phyloP scores from a whole-genome alignment of 768 basidiomycete species.

The Roridomyces roridus region DNA sequence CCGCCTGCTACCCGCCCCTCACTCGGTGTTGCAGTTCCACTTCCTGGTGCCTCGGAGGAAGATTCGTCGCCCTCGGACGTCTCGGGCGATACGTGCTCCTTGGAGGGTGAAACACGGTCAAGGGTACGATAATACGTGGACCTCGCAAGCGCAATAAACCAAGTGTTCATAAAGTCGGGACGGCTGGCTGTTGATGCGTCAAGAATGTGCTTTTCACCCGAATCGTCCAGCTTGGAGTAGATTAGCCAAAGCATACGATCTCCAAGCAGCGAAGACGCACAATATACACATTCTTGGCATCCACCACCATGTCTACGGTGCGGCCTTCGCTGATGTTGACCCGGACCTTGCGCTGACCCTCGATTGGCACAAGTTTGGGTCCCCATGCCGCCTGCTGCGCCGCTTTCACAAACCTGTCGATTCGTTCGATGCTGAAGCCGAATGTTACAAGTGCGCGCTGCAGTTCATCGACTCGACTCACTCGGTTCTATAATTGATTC shows the following conservation, averaged over 20 bases:
- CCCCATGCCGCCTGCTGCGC: slow-evolving; percentile 87
- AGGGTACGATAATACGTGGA: slow-evolving; percentile 36
- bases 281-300: slow-evolving; percentile 75
- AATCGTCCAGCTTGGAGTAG: slow-evolving; percentile 58
- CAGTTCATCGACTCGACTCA: too few species aligned
- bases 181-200: slow-evolving; percentile 62
- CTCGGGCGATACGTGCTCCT: slow-evolving; percentile 33
- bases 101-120: slow-evolving; percentile 24
- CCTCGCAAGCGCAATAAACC: slow-evolving; percentile 63
- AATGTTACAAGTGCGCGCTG: too few species aligned
- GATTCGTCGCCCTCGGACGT: slow-evolving; percentile 46
- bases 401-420: slow-evolving; percentile 63
- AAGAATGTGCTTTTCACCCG: slow-evolving; percentile 62
- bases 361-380: slow-evolving; percentile 66
- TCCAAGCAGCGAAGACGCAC: slow-evolving; percentile 48
- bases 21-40: slow-evolving; percentile 46
- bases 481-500: slow-evolving; percentile 67
- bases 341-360: slow-evolving; percentile 78
- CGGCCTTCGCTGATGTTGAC: slow-evolving; percentile 76
- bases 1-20: slow-evolving; percentile 51
- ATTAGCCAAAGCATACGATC: not conserved
- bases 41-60: slow-evolving; percentile 52
- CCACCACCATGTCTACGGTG: slow-evolving; percentile 80
- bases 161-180: slow-evolving; percentile 70
- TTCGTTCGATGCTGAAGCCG: slow-evolving; percentile 63